Evolutionary conservation across 306 rosid genomes (phyloP), one percentile per base, ranked within the genome.

Genomic region (Sesbania bispinosa): DNA sequence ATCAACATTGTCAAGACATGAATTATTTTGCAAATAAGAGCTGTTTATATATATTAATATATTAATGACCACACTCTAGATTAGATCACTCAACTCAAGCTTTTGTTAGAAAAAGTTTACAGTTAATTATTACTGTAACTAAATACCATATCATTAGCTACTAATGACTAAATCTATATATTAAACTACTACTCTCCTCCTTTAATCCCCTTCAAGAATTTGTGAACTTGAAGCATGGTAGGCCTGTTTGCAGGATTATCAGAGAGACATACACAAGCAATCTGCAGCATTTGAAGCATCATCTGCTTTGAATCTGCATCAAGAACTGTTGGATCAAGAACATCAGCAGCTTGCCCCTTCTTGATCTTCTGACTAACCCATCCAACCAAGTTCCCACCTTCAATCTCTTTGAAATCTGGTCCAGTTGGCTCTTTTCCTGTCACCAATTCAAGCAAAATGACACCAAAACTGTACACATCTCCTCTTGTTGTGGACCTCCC

Each of bases 391-490:
- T 95, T 95, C 32, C 99, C 99, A n/a, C 96, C 97, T 51, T 95
- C 99, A 27, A 85, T 86, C 77, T 95, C 99, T 27, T 89, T 89
- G 51, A 95, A 95, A 52, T 85, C 86, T 0, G 99, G 97, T 42
- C 99, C 99, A 0, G 99, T 95, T 6, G 99, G 99, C 84, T 95
- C 99, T 67, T 92, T 91, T 50, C 99, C 97, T 0, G 97, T 95
- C 81, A 88, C 88, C 81, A 95, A 29, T 53, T 95, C 99, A 27
- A 95, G 96, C 67, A 95, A 58, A 48, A 95, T 95, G 65, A 95
- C 97, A 10, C 99, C 99, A 16, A 86, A 95, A 74, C 99, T 89
- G 51, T 95, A 95, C 32, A 95, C 97, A 55, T 95, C 99, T 3
- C 99, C 99, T 73, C 86, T 88, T 36, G 92, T 81, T 6, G 97